phyloP scores from a whole-genome alignment of 345 rosid genomes.

The Eucalyptus regnans region DNA sequence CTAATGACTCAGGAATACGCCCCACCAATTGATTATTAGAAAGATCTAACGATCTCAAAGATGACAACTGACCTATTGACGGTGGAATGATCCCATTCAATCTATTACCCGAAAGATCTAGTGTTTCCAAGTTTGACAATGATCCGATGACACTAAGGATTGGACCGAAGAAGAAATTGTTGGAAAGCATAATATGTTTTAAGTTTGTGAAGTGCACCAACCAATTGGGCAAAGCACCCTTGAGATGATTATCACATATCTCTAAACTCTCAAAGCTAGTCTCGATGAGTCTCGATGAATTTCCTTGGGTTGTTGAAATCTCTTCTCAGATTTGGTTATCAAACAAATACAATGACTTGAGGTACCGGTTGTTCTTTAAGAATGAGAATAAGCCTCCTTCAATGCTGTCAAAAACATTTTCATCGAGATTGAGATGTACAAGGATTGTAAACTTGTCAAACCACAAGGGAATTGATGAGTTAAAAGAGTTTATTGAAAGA shows the following conservation, averaged over 20 bases:
- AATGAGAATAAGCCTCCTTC: background rate
- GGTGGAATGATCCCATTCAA: background rate
- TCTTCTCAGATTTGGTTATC: fast-evolving
- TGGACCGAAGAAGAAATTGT: background rate
- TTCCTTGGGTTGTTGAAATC: background rate
- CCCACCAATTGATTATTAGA: background rate
- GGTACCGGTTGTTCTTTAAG: background rate
- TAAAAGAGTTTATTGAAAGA: background rate
- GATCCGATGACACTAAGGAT: background rate
- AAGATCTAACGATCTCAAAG: background rate
- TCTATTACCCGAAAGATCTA: background rate
- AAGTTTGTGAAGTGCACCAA: background rate
- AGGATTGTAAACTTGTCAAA: too few relatives aligned
- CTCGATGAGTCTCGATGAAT: fast-evolving
- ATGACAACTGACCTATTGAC: background rate
- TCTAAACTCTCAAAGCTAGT: fast-evolving
- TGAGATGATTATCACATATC: fast-evolving
- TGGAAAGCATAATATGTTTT: background rate
- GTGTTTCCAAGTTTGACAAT: background rate
- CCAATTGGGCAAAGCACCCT: background rate
- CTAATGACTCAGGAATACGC: background rate
- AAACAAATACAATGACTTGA: fast-evolving
- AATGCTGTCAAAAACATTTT: fast-evolving
- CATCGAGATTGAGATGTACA: fast-evolving
- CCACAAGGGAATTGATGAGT: background rate